Percentiles rank a stretch among this genome's conserved stretches.
These are phyloP conservation scores for Cytospora chrysosperma DNA, from an alignment of 2,329 filamentous ascomycete species.

Conservation along the genomic window DNA sequence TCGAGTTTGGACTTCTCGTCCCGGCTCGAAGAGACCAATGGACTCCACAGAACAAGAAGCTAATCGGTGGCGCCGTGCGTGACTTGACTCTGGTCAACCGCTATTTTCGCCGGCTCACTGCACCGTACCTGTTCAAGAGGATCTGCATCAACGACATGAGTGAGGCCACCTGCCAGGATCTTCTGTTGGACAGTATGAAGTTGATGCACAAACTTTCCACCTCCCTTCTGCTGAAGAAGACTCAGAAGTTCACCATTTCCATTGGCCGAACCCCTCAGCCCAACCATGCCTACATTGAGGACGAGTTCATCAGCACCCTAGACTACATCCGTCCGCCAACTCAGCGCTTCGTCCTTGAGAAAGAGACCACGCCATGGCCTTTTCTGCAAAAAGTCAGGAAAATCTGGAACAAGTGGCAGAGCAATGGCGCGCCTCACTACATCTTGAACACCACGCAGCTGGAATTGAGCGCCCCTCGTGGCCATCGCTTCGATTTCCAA, in stretches of 20 bases:
- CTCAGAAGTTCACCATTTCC: slow-evolving; percentile 19
- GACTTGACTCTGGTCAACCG: slow-evolving; percentile 16
- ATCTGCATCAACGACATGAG: slow-evolving; percentile 20
- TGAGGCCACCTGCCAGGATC: slow-evolving; percentile 7
- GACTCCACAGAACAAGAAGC: not conserved
- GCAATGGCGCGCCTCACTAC: not conserved
- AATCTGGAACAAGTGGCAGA: slow-evolving; percentile 4
- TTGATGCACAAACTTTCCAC: not conserved
- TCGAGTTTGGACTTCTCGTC: not conserved
- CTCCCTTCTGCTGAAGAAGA: not conserved
- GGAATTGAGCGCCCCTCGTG: slow-evolving; percentile 13
- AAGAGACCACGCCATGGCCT: not conserved
- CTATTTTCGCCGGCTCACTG: slow-evolving; percentile 18
- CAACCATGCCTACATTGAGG: not conserved
- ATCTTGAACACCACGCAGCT: slow-evolving; percentile 19
- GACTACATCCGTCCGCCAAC: slow-evolving; percentile 3
- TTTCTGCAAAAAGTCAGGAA: slow-evolving; percentile 5
- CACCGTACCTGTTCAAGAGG: slow-evolving; percentile 3
- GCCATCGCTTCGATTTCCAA: slow-evolving; percentile 19
- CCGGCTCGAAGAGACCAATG: not conserved
- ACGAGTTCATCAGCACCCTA: slow-evolving; percentile 16
- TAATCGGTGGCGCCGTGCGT: slow-evolving; percentile 12
- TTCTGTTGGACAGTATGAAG: slow-evolving; percentile 9
- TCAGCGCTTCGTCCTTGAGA: slow-evolving; percentile 20
- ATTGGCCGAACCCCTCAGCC: slow-evolving; percentile 16